Evolutionary conservation across 2,329 filamentous ascomycete genomes (phyloP).

Genomic region (Alternaria atra): DNA sequence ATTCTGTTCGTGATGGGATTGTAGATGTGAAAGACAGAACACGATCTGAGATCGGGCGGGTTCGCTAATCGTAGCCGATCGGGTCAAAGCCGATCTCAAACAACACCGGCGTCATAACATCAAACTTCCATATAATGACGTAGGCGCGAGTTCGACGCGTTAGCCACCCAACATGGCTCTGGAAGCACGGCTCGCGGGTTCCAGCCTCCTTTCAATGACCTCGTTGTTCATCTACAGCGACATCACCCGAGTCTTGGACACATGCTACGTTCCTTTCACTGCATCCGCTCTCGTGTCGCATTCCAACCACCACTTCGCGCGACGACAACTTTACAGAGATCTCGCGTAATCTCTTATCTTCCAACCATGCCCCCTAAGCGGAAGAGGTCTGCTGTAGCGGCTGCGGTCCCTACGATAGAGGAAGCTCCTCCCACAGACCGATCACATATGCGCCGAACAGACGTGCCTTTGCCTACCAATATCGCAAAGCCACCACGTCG

Average conservation of each 20-base stretch:
- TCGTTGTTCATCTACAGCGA: slow-evolving; percentile 9
- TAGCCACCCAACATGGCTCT: slow-evolving; percentile 25
- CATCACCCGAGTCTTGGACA: slow-evolving; percentile 20
- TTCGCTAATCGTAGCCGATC: slow-evolving; percentile 21
- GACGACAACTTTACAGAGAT: slow-evolving; percentile 19
- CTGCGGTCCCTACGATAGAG: slow-evolving; percentile 24
- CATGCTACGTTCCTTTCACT: slow-evolving; percentile 42
- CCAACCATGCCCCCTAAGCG: slow-evolving; percentile 42
- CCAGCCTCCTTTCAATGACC: slow-evolving; percentile 5
- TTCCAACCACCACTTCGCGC: slow-evolving; percentile 24
- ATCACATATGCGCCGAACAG: slow-evolving; percentile 30
- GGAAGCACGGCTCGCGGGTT: slow-evolving; percentile 14
- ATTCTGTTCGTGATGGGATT: not conserved
- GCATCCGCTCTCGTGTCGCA: slow-evolving; percentile 27
- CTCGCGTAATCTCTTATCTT: slow-evolving; percentile 11
- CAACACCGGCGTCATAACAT: slow-evolving; percentile 21
- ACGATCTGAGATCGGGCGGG: slow-evolving; percentile 7
- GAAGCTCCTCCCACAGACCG: slow-evolving; percentile 18
- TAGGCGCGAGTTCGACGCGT: slow-evolving; percentile 35
- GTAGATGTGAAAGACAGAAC: not conserved
- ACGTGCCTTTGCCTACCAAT: slow-evolving; percentile 37
- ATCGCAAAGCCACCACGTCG: slow-evolving; percentile 33
- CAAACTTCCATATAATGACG: slow-evolving; percentile 28
- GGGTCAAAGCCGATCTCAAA: slow-evolving; percentile 16
- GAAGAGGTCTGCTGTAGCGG: slow-evolving; percentile 37